Percentiles rank a stretch among this genome's conserved stretches.
Conservation (phyloP, 2,329 filamentous ascomycete genomes). For the Meredithiella fracta region DNA sequence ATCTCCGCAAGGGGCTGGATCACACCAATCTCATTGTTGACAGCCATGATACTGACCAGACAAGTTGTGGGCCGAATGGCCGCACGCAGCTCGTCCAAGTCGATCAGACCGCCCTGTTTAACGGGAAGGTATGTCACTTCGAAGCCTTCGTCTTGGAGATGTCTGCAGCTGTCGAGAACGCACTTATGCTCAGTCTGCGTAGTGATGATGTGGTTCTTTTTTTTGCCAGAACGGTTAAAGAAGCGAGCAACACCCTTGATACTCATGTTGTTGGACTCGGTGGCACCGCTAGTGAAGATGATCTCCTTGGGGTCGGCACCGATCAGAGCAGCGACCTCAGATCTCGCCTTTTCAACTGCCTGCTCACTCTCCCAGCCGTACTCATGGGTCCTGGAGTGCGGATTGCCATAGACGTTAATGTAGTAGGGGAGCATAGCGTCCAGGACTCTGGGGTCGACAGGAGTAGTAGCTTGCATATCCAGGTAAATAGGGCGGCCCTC, state of each 20-base stretch:
- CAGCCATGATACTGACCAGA: slow-evolving; percentile 92
- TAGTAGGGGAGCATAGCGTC: slow-evolving; percentile 95
- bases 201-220: slow-evolving; percentile 96
- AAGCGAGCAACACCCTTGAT: slow-evolving; percentile 96
- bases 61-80: slow-evolving; percentile 83
- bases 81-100: slow-evolving; percentile 67
- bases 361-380: slow-evolving; percentile 98
- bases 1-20: slow-evolving; percentile 92
- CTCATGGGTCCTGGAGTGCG: slow-evolving; percentile 89
- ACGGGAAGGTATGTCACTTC: slow-evolving; percentile 96
- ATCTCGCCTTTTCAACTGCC: slow-evolving; percentile 73
- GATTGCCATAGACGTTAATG: slow-evolving; percentile 88
- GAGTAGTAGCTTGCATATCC: slow-evolving; percentile 95
- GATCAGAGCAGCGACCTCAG: slow-evolving; percentile 70
- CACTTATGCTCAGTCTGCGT: slow-evolving; percentile 98
- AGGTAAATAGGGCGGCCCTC: slow-evolving; percentile 92
- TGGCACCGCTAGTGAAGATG: slow-evolving; percentile 94
- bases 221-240: slow-evolving; percentile 83
- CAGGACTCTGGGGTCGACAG: slow-evolving; percentile 81
- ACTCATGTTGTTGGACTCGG: slow-evolving; percentile 99
- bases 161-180: slow-evolving; percentile 88
- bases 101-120: slow-evolving; percentile 67
- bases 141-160: slow-evolving; percentile 92
- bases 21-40: slow-evolving; percentile 99
- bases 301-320: slow-evolving; percentile 95